phyloP scores from a whole-genome alignment of 768 basidiomycete genomes.

The Suillus discolor region DNA sequence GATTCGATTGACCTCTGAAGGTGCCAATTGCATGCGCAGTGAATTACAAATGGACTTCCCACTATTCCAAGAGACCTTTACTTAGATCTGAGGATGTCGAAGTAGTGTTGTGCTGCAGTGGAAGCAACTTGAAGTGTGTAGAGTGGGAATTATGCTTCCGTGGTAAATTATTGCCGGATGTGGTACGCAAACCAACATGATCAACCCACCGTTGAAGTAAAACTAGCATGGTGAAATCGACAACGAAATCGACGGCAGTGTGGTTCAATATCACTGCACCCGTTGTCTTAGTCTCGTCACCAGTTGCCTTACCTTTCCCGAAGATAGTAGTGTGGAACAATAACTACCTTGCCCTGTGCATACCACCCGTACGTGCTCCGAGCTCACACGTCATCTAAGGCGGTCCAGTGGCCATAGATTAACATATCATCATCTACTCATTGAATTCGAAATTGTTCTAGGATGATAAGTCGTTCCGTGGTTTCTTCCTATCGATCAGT shows the following conservation, averaged over 20 bases:
- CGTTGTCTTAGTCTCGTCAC: neutral
- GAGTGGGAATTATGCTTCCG: neutral
- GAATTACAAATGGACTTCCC: neutral
- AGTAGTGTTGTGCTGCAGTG: neutral
- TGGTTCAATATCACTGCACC: neutral
- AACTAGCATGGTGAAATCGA: too few species aligned
- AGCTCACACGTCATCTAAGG: neutral
- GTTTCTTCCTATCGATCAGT: constrained; percentile 17
- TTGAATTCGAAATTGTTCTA: constrained; percentile 15
- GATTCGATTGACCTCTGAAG: neutral
- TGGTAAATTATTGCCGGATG: neutral
- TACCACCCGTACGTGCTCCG: neutral
- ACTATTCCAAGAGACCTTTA: neutral
- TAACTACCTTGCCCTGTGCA: neutral
- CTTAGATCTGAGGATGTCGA: neutral
- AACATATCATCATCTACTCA: constrained; percentile 17
- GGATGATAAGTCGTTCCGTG: constrained; percentile 13
- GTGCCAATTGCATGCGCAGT: neutral
- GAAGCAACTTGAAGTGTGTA: neutral
- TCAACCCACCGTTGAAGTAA: too few species aligned
- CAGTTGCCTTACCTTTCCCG: neutral
- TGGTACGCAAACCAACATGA: neutral
- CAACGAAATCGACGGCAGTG: neutral
- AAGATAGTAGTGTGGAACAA: neutral
- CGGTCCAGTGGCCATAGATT: neutral